These are phyloP conservation scores for Dryadomyces quercus-mongolicae DNA, from an alignment of 2,329 filamentous ascomycete species.

Conservation along the genomic window DNA sequence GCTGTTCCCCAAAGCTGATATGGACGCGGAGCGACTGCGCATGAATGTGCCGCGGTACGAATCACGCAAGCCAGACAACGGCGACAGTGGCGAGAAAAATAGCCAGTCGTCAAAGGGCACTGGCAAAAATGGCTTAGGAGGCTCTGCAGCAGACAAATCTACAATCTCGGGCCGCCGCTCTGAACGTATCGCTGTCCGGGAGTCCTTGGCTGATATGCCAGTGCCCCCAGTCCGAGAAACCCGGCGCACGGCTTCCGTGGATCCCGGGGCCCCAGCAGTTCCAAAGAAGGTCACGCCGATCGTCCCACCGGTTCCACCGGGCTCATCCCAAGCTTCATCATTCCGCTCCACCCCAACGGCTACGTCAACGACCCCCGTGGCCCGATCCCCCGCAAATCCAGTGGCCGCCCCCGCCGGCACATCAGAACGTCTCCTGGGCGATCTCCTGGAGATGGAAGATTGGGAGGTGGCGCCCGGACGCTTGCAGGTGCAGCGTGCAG, in stretches of 20 bases:
- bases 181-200: slow-evolving; percentile 6
- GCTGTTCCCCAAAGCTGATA: slow-evolving; percentile 7
- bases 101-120: no score
- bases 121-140: not conserved
- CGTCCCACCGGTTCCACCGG: no score
- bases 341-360: not conserved
- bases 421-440: not conserved
- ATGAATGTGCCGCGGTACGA: not conserved
- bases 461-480: slow-evolving; percentile 24
- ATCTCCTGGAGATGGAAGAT: slow-evolving; percentile 21
- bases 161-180: slow-evolving; percentile 5
- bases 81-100: no score
- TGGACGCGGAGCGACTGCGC: not conserved
- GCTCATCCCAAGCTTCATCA: no score
- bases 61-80: not conserved
- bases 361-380: not conserved
- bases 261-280: not conserved
- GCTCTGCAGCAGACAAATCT: not conserved
- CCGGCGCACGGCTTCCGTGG: no score
- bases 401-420: not conserved
- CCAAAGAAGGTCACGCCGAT: not conserved
- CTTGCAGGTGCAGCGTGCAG: slow-evolving; percentile 8
- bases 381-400: not conserved
- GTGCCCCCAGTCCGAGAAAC: no score
- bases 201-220: not conserved